phyloP scores from a whole-genome alignment of 371 early-diverging fungal species.

The Umbelopsis sp. region DNA sequence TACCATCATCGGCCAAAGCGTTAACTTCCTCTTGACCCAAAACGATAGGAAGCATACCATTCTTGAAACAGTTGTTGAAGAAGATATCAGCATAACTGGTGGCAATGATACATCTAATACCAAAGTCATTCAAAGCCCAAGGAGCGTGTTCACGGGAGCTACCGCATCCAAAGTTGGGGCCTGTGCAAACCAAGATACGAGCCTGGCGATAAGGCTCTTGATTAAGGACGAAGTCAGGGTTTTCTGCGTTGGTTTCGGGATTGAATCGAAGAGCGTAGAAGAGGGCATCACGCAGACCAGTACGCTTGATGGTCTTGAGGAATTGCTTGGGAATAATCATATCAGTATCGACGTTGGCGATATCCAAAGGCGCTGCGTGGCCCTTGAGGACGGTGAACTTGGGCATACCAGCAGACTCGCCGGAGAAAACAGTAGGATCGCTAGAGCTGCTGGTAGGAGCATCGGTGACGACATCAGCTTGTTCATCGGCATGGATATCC shows the following conservation, averaged over 20 bases:
- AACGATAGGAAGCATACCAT: conserved; percentile 68
- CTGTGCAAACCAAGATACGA: conserved; percentile 61
- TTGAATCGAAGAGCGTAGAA: conserved; percentile 66
- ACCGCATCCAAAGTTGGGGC: conserved; percentile 76
- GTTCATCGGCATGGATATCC: conserved; percentile 24
- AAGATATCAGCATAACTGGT: conserved; percentile 75
- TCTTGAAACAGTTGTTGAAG: conserved; percentile 76
- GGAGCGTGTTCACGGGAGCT: conserved; percentile 77
- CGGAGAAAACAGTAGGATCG: not conserved
- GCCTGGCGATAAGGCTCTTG: conserved; percentile 56
- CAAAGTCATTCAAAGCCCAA: conserved; percentile 75
- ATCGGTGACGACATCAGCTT: conserved; percentile 32
- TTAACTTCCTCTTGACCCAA: conserved; percentile 44
- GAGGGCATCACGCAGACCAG: conserved; percentile 64
- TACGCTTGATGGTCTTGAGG: conserved; percentile 74
- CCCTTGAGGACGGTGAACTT: conserved; percentile 62
- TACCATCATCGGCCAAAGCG: conserved; percentile 48
- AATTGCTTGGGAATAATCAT: conserved; percentile 80
- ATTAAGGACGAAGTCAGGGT: conserved; percentile 66
- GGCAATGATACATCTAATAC: conserved; percentile 70
- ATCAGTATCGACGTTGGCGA: conserved; percentile 73
- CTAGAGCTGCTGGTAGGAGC: conserved; percentile 21
- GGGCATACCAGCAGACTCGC: conserved; percentile 53
- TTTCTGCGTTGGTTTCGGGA: conserved; percentile 46
- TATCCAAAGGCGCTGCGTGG: conserved; percentile 61